Evolutionary conservation across 1,139 yeast species (phyloP), one percentile per base, ranked within the genome.

Genomic region (Saccharomycopsis hybrid): DNA sequence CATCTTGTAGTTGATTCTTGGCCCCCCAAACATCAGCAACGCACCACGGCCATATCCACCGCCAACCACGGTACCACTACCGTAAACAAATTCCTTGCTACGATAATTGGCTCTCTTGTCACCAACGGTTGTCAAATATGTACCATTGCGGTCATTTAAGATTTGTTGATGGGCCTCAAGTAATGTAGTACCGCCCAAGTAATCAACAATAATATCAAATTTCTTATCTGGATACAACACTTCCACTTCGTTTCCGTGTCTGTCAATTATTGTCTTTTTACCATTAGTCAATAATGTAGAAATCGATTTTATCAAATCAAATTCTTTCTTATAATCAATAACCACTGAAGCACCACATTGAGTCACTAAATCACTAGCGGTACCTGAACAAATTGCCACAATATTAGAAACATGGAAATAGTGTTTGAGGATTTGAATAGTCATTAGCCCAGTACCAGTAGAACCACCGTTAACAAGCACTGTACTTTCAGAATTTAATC

Each of bases 391-490:
- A 8, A 66, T 70, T 2, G 71, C 76, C 1, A 76, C 76, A 8
- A 81, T 68, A 49, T 73, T 72, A 40, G 63, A 63, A 2, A 77
- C 73, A 3, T 72, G 66, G 55, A 70, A 74, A 52, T 68, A 63
- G 18, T 68, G 61, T 56, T 76, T 80, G 27, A 81, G 74, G 27
- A 85, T 59, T 60, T 82, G 88, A 31, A 80, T 69, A 2, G 76
- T 73, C 65, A 70, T 74, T 54, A 78, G 64, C 1, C 92, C 95
- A 4, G 84, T 85, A n/a, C 82, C 70, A 1, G 94, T 78, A 3
- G 86, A 78, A 11, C 85, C 92, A 42, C 95, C 95, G 53, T 84
- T 70, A 40, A 86, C 70, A 46, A 85, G 67, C 1, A 85, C 74
- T 54, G 67, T 67, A 3, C 61, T 54, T 8, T 65, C 61, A 5